phyloP scores from a whole-genome alignment of 345 rosid genomes.

The Salix dunnii region DNA sequence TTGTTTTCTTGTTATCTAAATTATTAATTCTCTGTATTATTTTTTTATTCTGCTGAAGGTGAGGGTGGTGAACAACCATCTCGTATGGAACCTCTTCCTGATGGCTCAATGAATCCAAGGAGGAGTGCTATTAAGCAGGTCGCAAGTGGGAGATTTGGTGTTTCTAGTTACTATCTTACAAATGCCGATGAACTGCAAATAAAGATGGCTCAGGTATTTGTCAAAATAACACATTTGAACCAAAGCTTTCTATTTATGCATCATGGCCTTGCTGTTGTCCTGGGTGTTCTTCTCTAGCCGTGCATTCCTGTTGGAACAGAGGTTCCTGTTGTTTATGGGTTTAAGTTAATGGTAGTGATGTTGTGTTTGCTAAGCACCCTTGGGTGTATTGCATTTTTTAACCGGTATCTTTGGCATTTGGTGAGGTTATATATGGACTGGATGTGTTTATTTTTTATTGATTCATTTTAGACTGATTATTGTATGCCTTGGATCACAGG shows the following conservation, averaged over 20 bases:
- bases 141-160: conserved; percentile 99
- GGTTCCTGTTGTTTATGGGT: conserved; percentile 45
- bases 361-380: conserved; percentile 47
- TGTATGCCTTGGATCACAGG: conserved; percentile 44
- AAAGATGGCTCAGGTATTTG: conserved; percentile 97
- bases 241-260: neutral
- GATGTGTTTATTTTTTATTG: conserved; percentile 14
- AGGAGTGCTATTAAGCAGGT: conserved; percentile 98
- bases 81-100: conserved; percentile 87
- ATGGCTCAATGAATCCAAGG: conserved; percentile 88
- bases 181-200: conserved; percentile 98
- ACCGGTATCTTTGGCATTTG: conserved; percentile 45
- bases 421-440: conserved; percentile 40
- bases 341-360: conserved; percentile 59
- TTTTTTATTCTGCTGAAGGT: conserved; percentile 38
- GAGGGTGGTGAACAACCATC: conserved; percentile 99
- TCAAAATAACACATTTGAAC: neutral
- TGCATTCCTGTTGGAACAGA: conserved; percentile 42
- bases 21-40: neutral
- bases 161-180: conserved; percentile 95
- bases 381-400: conserved; percentile 41
- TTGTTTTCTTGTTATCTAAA: too few species aligned
- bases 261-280: conserved; percentile 11
- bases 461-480: conserved; percentile 17
- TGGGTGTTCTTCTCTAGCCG: conserved; percentile 27